Percentiles rank a stretch among this genome's conserved stretches.
Evolutionary conservation across 352 stramenopile species (phyloP).

Genomic region (Pilasporangium apinafurcum): DNA sequence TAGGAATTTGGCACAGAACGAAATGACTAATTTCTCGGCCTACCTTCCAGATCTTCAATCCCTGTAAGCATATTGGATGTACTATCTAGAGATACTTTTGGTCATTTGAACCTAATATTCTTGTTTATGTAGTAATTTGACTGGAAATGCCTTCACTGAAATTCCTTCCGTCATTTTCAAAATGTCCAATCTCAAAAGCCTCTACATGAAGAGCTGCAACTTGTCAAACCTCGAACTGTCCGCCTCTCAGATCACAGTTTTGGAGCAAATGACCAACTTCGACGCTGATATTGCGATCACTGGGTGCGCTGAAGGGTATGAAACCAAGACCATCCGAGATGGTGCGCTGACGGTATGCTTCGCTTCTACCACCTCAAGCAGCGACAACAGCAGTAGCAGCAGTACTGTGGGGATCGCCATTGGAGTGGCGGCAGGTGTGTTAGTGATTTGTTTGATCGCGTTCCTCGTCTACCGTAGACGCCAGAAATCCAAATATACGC

Average conservation of each 20-base stretch:
- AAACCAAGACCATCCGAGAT: no score
- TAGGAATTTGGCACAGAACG: slow-evolving; percentile 32
- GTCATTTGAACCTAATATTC: neutral
- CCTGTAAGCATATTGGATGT: slow-evolving; percentile 8
- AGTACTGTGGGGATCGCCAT: slow-evolving; percentile 36
- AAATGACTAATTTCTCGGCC: slow-evolving; percentile 28
- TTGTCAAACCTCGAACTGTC: slow-evolving; percentile 51
- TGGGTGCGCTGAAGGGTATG: slow-evolving; percentile 10
- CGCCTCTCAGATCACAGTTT: slow-evolving; percentile 18
- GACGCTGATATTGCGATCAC: slow-evolving; percentile 37
- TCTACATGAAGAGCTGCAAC: slow-evolving; percentile 44
- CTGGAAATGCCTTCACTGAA: slow-evolving; percentile 29
- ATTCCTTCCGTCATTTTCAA: slow-evolving; percentile 41
- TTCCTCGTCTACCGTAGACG: slow-evolving; percentile 31
- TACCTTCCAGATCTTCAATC: slow-evolving; percentile 20
- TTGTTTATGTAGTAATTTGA: slow-evolving; percentile 23
- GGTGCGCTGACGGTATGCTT: no score
- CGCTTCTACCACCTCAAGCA: slow-evolving; percentile 8
- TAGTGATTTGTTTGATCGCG: slow-evolving; percentile 32
- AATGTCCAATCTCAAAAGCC: slow-evolving; percentile 31
- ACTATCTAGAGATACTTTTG: neutral
- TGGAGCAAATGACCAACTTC: slow-evolving; percentile 39
- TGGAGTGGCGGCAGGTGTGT: slow-evolving; percentile 23
- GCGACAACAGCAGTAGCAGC: slow-evolving; percentile 6
- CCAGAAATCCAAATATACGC: neutral